Evolutionary conservation across 169 alveolate species (phyloP).

Genomic region (Plasmodium gallinaceum): DNA sequence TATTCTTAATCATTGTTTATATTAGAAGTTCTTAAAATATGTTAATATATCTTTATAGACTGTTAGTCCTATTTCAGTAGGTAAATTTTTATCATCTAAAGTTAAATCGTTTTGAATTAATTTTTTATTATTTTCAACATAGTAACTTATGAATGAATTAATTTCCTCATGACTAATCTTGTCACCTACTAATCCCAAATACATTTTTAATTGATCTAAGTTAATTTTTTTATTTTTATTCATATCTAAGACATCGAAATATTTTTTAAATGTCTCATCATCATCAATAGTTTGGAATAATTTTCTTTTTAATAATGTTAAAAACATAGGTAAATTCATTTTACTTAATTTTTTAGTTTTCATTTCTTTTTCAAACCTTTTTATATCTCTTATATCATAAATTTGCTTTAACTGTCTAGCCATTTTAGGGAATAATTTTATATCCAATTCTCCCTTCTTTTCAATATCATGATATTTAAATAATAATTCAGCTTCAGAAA

Average conservation of each 20-base stretch:
- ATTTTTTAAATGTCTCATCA: constrained; percentile 17
- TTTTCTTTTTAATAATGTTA: constrained; percentile 53
- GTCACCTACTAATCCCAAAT: constrained; percentile 42
- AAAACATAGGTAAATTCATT: constrained; percentile 53
- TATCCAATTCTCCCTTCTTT: constrained; percentile 35
- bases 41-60: constrained; percentile 50
- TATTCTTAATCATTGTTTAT: neutral
- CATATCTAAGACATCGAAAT: constrained; percentile 51
- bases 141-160: constrained; percentile 27
- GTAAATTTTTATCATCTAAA: constrained; percentile 3
- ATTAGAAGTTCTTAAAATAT: constrained; percentile 9
- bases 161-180: constrained; percentile 40
- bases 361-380: constrained; percentile 57
- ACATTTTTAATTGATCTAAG: constrained; percentile 12
- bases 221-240: constrained; percentile 28
- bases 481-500: constrained; percentile 36
- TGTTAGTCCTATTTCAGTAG: constrained; percentile 3
- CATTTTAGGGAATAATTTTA: constrained; percentile 44
- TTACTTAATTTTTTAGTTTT: constrained; percentile 23
- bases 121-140: neutral
- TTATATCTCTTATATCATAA: constrained; percentile 25
- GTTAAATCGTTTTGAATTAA: neutral
- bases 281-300: constrained; percentile 23
- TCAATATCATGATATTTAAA: constrained; percentile 36
- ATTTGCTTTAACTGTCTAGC: constrained; percentile 67